A percentile compares a stretch with the other conserved stretches of the same genome.
phyloP scores from a whole-genome alignment of 179 eudicot species.

The Monotropa hypopitys region DNA sequence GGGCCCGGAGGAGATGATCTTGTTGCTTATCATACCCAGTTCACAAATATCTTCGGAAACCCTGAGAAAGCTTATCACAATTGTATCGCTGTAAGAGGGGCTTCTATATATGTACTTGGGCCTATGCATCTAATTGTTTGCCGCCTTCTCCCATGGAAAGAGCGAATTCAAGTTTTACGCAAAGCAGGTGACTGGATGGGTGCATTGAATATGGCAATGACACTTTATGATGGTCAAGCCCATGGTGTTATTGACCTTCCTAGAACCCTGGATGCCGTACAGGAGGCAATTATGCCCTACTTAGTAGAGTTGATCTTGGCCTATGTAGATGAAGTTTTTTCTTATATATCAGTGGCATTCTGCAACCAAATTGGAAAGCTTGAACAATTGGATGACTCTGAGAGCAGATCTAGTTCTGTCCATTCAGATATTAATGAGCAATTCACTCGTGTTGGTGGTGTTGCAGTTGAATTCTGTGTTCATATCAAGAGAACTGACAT shows the following conservation, averaged over 20 bases:
- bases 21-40: constrained; percentile 64
- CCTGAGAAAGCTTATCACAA: constrained; percentile 96
- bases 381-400: constrained; percentile 32
- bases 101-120: constrained; percentile 68
- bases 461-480: constrained; percentile 90
- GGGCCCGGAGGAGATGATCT: constrained; percentile 61
- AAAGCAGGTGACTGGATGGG: constrained; percentile 99
- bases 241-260: constrained; percentile 95
- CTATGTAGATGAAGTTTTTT: constrained; percentile 93
- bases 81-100: constrained; percentile 71
- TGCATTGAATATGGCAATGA: constrained; percentile 88
- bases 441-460: constrained; percentile 86
- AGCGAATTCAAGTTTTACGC: constrained; percentile 72
- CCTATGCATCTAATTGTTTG: constrained; percentile 62
- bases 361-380: constrained; percentile 52
- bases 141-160: constrained; percentile 91
- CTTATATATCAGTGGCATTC: constrained; percentile 79
- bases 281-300: constrained; percentile 66
- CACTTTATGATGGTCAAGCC: constrained; percentile 82
- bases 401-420: constrained; percentile 19
- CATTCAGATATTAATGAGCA: constrained; percentile 66
- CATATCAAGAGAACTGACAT: constrained; percentile 78
- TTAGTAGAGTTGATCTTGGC: constrained; percentile 65
- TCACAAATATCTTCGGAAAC: constrained; percentile 59
- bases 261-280: constrained; percentile 45